phyloP scores from a whole-genome alignment of 108 stramenopile species.

The Pseudonitzschia delicatissima region DNA sequence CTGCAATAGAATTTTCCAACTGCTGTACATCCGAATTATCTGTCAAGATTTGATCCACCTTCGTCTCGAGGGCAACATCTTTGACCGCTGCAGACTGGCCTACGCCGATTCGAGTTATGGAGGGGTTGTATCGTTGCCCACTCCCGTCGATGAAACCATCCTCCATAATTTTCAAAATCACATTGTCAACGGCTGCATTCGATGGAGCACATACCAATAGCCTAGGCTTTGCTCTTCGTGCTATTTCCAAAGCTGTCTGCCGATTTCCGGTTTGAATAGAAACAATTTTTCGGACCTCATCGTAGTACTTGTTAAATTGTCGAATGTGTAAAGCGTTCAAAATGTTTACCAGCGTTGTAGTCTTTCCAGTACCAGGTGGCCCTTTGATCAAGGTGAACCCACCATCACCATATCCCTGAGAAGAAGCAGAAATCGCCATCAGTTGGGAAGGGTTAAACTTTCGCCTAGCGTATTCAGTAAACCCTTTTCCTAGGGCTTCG shows the following conservation, averaged over 20 bases:
- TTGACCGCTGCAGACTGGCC: conserved; percentile 65
- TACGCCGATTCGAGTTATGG: conserved; percentile 87
- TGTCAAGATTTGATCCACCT: conserved; percentile 63
- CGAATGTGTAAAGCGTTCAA: conserved; percentile 92
- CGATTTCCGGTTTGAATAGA: conserved; percentile 38
- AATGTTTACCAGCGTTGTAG: conserved; percentile 91
- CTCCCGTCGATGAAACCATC: conserved; percentile 93
- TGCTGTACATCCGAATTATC: conserved; percentile 53
- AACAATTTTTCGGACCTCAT: conserved; percentile 67
- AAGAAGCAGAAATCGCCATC: conserved; percentile 68
- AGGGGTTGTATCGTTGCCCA: conserved; percentile 88
- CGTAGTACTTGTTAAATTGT: conserved; percentile 87
- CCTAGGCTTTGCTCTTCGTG: conserved; percentile 66
- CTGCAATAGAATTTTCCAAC: conserved; percentile 62
- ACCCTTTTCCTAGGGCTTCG: conserved; percentile 75
- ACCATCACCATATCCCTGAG: conserved; percentile 76
- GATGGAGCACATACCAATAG: conserved; percentile 94
- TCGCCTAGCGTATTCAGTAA: conserved; percentile 58
- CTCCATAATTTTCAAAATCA: conserved; percentile 90
- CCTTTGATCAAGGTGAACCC: conserved; percentile 90
- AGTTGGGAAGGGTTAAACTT: conserved; percentile 87
- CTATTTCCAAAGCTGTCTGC: conserved; percentile 51
- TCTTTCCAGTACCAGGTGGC: conserved; percentile 60
- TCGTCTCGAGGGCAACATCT: conserved; percentile 71
- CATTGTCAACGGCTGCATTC: conserved; percentile 98